Conservation (phyloP, 176 grass and related monocot species). For the Rhynchospora pubera region DNA sequence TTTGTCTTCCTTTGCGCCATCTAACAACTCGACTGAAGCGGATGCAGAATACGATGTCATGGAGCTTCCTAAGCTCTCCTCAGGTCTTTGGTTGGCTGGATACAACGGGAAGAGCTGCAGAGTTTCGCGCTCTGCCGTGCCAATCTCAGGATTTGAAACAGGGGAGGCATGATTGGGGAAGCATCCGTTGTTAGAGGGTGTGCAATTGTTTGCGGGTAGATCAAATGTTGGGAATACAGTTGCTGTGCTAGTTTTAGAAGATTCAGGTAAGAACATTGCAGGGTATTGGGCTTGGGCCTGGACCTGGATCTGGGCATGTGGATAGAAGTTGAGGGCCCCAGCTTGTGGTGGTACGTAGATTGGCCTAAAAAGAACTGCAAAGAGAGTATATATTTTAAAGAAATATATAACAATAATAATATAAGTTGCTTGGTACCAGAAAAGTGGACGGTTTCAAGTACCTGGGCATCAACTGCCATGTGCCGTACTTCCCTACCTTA, state of each 20-base stretch:
- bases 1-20: background rate
- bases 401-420: background rate
- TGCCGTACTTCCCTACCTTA: background rate
- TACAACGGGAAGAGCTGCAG: conserved; percentile 21
- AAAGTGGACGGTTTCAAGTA: background rate
- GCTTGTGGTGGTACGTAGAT: background rate
- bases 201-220: background rate
- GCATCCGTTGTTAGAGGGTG: background rate
- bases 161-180: background rate
- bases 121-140: background rate
- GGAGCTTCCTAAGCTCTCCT: background rate
- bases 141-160: background rate
- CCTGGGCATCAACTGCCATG: background rate
- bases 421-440: background rate
- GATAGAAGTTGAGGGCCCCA: conserved; percentile 1
- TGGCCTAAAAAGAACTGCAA: conserved; percentile 17
- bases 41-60: background rate
- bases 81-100: background rate
- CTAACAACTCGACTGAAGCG: background rate
- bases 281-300: background rate
- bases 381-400: background rate
- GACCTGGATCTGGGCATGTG: background rate
- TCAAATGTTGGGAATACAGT: background rate
- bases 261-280: background rate
- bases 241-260: background rate